These are phyloP conservation scores for Xylariaceae sp. DNA, from an alignment of 2,329 filamentous ascomycete genomes.

Conservation along the genomic window DNA sequence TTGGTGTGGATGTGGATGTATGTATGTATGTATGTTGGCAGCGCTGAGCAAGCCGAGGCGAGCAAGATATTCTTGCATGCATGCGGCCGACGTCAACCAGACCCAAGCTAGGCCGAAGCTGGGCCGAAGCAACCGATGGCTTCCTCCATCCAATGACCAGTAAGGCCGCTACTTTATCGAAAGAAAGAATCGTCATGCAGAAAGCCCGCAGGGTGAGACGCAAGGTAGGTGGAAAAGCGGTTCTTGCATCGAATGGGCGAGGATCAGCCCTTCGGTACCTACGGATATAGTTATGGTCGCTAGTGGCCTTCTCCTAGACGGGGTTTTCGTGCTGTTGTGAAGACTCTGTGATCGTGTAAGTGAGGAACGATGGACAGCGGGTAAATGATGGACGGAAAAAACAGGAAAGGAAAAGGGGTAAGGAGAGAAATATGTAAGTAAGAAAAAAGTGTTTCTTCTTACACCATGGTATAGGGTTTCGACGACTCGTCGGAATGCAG, in stretches of 20 bases:
- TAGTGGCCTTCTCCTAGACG: constrained; percentile 17
- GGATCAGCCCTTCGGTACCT: constrained; percentile 1
- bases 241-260: constrained; percentile 2
- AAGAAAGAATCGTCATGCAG: neutral
- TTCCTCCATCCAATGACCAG: neutral
- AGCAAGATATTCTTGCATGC: neutral
- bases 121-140: constrained; percentile 4
- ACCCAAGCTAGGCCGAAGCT: neutral
- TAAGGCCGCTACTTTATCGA: neutral
- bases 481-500: constrained; percentile 20
- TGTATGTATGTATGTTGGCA: no score
- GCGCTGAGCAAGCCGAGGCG: no score
- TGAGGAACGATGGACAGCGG: neutral
- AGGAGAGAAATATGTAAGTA: neutral
- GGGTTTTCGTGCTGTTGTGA: constrained; percentile 41
- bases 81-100: no score
- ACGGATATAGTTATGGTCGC: neutral
- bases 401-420: neutral
- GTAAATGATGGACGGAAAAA: neutral
- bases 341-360: constrained; percentile 32
- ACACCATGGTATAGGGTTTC: constrained; percentile 40
- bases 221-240: neutral
- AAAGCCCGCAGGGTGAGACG: constrained; percentile 2
- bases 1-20: no score
- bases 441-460: constrained; percentile 17